These are phyloP conservation scores for Rubroboletus satanas DNA, from an alignment of 768 basidiomycete species.

Conservation along the genomic window DNA sequence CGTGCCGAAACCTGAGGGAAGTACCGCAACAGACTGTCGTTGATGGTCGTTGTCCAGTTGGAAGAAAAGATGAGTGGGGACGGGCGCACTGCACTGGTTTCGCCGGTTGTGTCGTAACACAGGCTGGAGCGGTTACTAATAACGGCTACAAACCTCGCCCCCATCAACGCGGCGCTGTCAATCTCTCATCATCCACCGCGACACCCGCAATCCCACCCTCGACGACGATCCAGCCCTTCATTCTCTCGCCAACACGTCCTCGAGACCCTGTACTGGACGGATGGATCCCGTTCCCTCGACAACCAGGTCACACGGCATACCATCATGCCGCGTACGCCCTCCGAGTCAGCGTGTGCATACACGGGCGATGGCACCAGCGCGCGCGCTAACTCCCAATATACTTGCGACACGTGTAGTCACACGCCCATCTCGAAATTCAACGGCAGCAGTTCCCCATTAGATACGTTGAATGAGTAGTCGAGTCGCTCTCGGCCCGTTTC, in stretches of 20 bases:
- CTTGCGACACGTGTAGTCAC: slow-evolving; percentile 33
- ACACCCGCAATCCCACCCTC: slow-evolving; percentile 1
- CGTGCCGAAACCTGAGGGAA: slow-evolving; percentile 9
- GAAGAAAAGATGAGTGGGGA: slow-evolving; percentile 16
- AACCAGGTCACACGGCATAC: not conserved
- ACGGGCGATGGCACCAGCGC: slow-evolving; percentile 10
- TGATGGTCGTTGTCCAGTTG: slow-evolving; percentile 20
- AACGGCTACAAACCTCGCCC: slow-evolving; percentile 16
- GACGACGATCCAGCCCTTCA: slow-evolving; percentile 2
- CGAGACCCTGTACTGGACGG: not conserved
- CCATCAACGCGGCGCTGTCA: slow-evolving; percentile 25
- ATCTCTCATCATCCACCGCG: slow-evolving; percentile 1
- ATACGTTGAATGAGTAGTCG: slow-evolving; percentile 3
- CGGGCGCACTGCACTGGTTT: slow-evolving; percentile 36
- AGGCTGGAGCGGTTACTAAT: slow-evolving; percentile 25
- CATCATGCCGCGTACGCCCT: not conserved
- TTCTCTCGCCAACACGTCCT: not conserved
- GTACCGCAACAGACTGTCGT: slow-evolving; percentile 4
- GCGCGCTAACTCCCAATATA: slow-evolving; percentile 31
- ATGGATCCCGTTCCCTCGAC: not conserved
- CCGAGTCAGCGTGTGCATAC: slow-evolving; percentile 1
- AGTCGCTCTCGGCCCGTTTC: slow-evolving; percentile 5
- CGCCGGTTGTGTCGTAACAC: slow-evolving; percentile 31
- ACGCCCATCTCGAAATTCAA: slow-evolving; percentile 28
- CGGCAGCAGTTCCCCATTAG: slow-evolving; percentile 26